Evolutionary conservation across 129 eudicot genomes (phyloP).

Genomic region (Helianthus annuus): HanXRQr2.0-SUNRISE NC_035436.2:55872079-55872578

Average conservation of each 20-base stretch:
- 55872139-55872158: conserved; percentile 28
- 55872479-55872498: conserved; percentile 29
- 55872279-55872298: conserved; percentile 83
- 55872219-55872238: conserved; percentile 9
- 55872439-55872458: conserved; percentile 41
- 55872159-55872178: conserved; percentile 32
- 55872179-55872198: conserved; percentile 34
- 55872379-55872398: conserved; percentile 34
- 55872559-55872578: conserved; percentile 30
- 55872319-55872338: conserved; percentile 53
- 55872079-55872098: conserved; percentile 56
- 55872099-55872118: conserved; percentile 47
- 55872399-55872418: conserved; percentile 39
- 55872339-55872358: conserved; percentile 44
- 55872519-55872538: conserved; percentile 33
- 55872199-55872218: conserved; percentile 33
- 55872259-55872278: conserved; percentile 44
- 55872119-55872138: conserved; percentile 66
- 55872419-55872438: conserved; percentile 41
- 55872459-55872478: conserved; percentile 19
- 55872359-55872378: conserved; percentile 12
- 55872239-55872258: conserved; percentile 38
- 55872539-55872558: conserved; percentile 45
- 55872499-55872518: conserved; percentile 39
- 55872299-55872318: conserved; percentile 69